A percentile compares a stretch with the other conserved stretches of the same genome.
Conservation (phyloP, 2,329 filamentous ascomycete species). For the Laburnicola sp. region DNA sequence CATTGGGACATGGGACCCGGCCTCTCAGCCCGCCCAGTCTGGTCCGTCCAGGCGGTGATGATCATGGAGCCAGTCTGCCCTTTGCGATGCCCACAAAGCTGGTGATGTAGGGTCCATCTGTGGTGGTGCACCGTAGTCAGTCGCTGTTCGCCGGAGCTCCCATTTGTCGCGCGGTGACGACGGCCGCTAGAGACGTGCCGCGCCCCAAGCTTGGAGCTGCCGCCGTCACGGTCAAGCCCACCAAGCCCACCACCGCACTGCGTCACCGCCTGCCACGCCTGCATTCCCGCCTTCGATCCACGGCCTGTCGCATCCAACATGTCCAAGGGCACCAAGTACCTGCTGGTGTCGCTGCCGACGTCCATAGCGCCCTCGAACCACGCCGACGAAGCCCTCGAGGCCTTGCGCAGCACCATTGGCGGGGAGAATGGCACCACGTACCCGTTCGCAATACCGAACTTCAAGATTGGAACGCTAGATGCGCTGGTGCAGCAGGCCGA, state of each 20-base stretch:
- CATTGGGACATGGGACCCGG: slow-evolving; percentile 10
- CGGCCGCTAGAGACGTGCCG: slow-evolving; percentile 12
- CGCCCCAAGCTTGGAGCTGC: slow-evolving; percentile 26
- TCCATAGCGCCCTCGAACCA: slow-evolving; percentile 81
- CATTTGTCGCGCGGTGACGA: slow-evolving; percentile 1
- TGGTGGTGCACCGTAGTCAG: neutral
- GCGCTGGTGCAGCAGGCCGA: slow-evolving; percentile 95
- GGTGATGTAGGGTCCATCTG: neutral
- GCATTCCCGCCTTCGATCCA: slow-evolving; percentile 17
- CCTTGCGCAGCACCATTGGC: slow-evolving; percentile 71
- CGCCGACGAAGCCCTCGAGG: slow-evolving; percentile 76
- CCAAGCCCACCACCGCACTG: slow-evolving; percentile 19
- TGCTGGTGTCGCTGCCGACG: slow-evolving; percentile 86
- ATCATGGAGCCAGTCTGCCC: too few relatives aligned
- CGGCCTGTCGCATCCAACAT: slow-evolving; percentile 37
- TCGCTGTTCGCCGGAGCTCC: neutral
- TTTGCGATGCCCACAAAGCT: neutral
- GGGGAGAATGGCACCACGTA: slow-evolving; percentile 74
- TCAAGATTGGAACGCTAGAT: slow-evolving; percentile 97
- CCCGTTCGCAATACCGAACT: slow-evolving; percentile 83
- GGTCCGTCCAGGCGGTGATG: slow-evolving; percentile 13
- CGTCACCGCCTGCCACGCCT: slow-evolving; percentile 10
- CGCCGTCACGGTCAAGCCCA: slow-evolving; percentile 15
- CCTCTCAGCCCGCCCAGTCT: slow-evolving; percentile 22
- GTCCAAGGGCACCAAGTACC: slow-evolving; percentile 65